These are phyloP conservation scores for Mycena sanguinolenta DNA, from an alignment of 768 basidiomycete species.

Conservation along the genomic window DNA sequence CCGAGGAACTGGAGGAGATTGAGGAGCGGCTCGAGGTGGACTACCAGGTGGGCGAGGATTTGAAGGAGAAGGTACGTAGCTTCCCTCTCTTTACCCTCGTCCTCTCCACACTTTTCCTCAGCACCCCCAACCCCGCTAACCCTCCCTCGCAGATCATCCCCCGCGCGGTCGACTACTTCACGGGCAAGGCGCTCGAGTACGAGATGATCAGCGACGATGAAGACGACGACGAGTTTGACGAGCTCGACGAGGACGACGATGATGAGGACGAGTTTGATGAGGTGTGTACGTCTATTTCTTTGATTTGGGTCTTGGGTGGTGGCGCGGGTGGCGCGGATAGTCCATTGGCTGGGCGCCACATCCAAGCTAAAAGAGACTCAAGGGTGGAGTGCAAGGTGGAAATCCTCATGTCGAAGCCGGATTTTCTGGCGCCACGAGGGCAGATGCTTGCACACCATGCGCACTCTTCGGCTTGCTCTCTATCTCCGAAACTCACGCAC, in stretches of 20 bases:
- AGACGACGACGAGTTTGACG: slow-evolving; percentile 69
- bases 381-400: too few species aligned
- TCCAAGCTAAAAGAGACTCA: too few species aligned
- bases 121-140: not conserved
- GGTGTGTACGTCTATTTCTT: slow-evolving; percentile 40
- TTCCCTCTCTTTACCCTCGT: not conserved
- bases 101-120: too few species aligned
- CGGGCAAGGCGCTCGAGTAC: slow-evolving; percentile 93
- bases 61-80: slow-evolving; percentile 88
- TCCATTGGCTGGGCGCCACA: too few species aligned
- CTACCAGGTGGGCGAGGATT: slow-evolving; percentile 98
- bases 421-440: too few species aligned
- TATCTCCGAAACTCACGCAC: slow-evolving; percentile 24
- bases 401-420: too few species aligned
- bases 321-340: too few species aligned
- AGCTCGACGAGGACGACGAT: slow-evolving; percentile 69
- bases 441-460: too few species aligned
- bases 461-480: not conserved
- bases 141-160: slow-evolving; percentile 85
- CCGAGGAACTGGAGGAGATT: slow-evolving; percentile 81
- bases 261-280: slow-evolving; percentile 71
- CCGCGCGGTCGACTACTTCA: slow-evolving; percentile 97
- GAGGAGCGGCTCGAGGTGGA: slow-evolving; percentile 96
- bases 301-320: not conserved
- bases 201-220: slow-evolving; percentile 71